phyloP scores from a whole-genome alignment of 2,329 filamentous ascomycete species.

The Alternaria ethzedia region DNA sequence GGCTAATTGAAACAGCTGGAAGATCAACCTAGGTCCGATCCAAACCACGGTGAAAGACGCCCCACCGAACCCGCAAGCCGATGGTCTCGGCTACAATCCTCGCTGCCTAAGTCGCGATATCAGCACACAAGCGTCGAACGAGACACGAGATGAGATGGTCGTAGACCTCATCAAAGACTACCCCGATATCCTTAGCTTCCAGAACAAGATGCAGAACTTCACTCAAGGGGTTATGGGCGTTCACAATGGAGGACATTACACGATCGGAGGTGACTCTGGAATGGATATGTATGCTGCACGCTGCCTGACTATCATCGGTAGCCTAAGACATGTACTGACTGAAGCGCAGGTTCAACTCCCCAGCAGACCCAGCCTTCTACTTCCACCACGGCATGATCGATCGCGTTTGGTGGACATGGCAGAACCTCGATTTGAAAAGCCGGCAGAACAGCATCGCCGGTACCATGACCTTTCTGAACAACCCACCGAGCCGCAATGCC shows the following conservation, averaged over 20 bases:
- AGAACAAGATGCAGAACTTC: slow-evolving; percentile 33
- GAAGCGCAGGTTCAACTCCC: slow-evolving; percentile 9
- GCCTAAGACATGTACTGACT: not conserved
- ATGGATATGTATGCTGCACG: not conserved
- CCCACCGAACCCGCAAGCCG: slow-evolving; percentile 17
- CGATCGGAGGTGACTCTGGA: not conserved
- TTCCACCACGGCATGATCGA: slow-evolving; percentile 57
- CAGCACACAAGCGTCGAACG: slow-evolving; percentile 43
- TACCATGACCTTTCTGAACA: not conserved
- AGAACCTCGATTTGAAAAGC: slow-evolving; percentile 26
- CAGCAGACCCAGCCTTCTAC: slow-evolving; percentile 53
- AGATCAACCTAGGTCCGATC: slow-evolving; percentile 34
- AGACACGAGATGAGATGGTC: slow-evolving; percentile 38
- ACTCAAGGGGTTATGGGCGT: not conserved
- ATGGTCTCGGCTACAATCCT: slow-evolving; percentile 27
- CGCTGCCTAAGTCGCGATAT: slow-evolving; percentile 46
- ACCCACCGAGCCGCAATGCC: not conserved
- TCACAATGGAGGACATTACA: not conserved
- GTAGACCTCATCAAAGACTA: slow-evolving; percentile 57
- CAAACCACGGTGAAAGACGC: slow-evolving; percentile 5
- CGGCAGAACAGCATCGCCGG: not conserved
- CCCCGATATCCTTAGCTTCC: slow-evolving; percentile 45
- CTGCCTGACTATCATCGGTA: accelerated
- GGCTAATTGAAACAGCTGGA: slow-evolving; percentile 5
- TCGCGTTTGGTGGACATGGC: slow-evolving; percentile 57